Evolutionary conservation across 2,329 filamentous ascomycete species (phyloP).

Genomic region (Xylariaceae sp.): DNA sequence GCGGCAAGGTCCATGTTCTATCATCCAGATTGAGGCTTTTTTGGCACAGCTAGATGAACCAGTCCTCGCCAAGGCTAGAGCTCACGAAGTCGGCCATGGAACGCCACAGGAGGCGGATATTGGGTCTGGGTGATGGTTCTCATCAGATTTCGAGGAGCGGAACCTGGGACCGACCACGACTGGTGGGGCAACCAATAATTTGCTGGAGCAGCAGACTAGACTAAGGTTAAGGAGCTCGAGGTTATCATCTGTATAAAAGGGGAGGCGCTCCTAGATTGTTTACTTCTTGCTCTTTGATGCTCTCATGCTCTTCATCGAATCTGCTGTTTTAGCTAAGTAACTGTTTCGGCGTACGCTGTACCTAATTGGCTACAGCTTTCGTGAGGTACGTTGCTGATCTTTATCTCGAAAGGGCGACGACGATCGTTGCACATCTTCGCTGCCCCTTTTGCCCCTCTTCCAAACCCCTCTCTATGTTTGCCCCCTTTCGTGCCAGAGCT

Average conservation of each 20-base stretch:
- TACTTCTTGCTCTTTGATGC: neutral
- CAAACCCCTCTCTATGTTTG: slow-evolving; percentile 13
- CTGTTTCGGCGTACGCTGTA: neutral
- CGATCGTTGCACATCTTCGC: slow-evolving; percentile 19
- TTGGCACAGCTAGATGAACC: slow-evolving; percentile 10
- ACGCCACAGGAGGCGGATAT: slow-evolving; percentile 12
- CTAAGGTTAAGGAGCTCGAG: neutral
- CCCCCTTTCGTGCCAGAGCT: neutral
- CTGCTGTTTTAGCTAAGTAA: neutral
- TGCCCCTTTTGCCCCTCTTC: slow-evolving; percentile 19
- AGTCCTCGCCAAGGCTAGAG: slow-evolving; percentile 14
- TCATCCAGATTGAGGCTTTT: slow-evolving; percentile 13
- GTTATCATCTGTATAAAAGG: slow-evolving; percentile 5
- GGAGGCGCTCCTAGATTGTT: neutral
- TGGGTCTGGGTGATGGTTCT: slow-evolving; percentile 1
- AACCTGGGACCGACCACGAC: too few relatives aligned
- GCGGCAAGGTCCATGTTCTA: too few relatives aligned
- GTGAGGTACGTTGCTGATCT: slow-evolving; percentile 37
- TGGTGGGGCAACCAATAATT: slow-evolving; percentile 19
- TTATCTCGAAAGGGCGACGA: slow-evolving; percentile 20
- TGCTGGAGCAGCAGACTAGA: slow-evolving; percentile 17
- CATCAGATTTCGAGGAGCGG: slow-evolving; percentile 13
- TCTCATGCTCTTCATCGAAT: neutral
- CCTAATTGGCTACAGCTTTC: slow-evolving; percentile 5
- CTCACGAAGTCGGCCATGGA: neutral